Evolutionary conservation across 352 stramenopile genomes (phyloP), one percentile per base, ranked within the genome.

Genomic region (Phytophthora uliginosa): DNA sequence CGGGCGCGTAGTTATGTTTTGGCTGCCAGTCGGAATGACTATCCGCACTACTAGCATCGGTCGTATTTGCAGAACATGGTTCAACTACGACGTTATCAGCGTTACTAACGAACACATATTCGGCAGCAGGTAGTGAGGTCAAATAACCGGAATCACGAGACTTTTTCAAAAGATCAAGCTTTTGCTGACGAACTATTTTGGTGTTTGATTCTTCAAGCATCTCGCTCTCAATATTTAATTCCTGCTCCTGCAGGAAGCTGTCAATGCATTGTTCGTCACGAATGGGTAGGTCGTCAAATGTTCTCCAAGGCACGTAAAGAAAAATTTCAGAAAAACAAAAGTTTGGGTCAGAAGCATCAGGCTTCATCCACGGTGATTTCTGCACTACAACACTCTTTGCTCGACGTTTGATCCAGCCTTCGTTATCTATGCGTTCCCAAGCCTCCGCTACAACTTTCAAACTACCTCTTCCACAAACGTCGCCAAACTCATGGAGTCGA

Each of bases 271-370:
- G 20, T 18, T 59, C 62, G 15, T 69, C 62, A n/a, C 28, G 6
- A 31, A 1, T 38, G 31, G 26, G 5, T 13, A 63, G 31, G 1
- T 62, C 40, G 51, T 48, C 13, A 15, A 68, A 26, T 24, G 13
- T 20, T 24, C 62, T 4, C 62, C 53, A 69, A 1, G 40, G 53
- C 0, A 52, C 20, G 7, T 63, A 42, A 10, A 69, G 22, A 51
- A 69, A 69, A 0, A 69, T 2, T n/a, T 69, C 53, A 18, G 62
- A 38, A 17, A 28, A 69, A n/a, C 52, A 62, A 40, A 69, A 62
- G 9, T 51, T 51, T 7, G 53, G 18, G 10, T 63, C 58, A 7
- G 4, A 17, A 3, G 4, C 10, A 42, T 69, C 62, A 17, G 62
- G 40, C 2, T 12, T n/a, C 1, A 69, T 63, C 51, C 28, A 69